A percentile compares a stretch with the other conserved stretches of the same genome.
Conservation (phyloP, 768 basidiomycete species). For the Glaciozyma martinii region DNA sequence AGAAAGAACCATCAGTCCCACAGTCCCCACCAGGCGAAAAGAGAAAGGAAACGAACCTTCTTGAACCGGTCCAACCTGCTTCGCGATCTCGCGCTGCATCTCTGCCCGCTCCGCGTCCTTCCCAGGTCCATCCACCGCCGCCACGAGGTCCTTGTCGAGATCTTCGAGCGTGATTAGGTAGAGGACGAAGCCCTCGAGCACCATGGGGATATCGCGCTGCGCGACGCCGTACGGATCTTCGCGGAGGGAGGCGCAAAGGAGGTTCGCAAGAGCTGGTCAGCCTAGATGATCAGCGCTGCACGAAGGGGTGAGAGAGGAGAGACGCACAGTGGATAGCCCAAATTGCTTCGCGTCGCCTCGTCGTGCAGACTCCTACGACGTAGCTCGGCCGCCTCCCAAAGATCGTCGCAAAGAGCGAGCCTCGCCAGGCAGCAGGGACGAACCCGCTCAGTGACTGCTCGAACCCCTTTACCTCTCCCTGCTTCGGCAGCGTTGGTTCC, state of each 20-base stretch:
- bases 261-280: conserved; percentile 52
- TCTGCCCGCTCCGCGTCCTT: neutral
- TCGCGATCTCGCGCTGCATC: conserved; percentile 9
- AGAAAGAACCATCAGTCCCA: neutral
- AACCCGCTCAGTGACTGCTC: conserved; percentile 9
- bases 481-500: neutral
- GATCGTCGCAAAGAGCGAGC: neutral
- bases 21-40: neutral
- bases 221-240: conserved; percentile 78
- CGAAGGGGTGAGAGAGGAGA: neutral
- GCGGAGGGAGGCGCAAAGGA: conserved; percentile 61
- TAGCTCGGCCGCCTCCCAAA: neutral
- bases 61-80: conserved; percentile 18
- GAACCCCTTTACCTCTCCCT: conserved; percentile 2
- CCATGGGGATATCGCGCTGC: conserved; percentile 72
- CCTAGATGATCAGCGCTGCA: neutral
- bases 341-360: neutral
- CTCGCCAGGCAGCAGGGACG: conserved; percentile 5
- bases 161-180: conserved; percentile 61
- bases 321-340: neutral
- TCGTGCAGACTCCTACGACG: neutral
- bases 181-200: conserved; percentile 64
- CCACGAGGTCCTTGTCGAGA: conserved; percentile 51
- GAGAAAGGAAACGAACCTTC: neutral
- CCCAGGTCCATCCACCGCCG: conserved; percentile 23